phyloP scores from a whole-genome alignment of 768 basidiomycete species.

The Jaapia argillacea region DNA sequence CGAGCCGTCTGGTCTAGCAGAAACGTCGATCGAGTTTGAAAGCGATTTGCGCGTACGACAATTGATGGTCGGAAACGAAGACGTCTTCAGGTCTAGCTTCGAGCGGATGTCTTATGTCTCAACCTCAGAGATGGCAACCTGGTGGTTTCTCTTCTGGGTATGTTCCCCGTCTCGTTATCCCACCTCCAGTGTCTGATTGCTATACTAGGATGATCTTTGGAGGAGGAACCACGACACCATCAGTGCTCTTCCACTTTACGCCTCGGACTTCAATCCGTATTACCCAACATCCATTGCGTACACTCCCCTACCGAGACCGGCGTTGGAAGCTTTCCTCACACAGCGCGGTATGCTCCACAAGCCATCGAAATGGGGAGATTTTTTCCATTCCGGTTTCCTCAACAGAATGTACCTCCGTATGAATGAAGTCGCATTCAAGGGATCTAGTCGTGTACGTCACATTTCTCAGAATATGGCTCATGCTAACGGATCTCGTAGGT shows the following conservation, averaged over 20 bases:
- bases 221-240: slow-evolving; percentile 57
- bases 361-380: slow-evolving; percentile 30
- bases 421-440: slow-evolving; percentile 57
- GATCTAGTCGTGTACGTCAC: slow-evolving; percentile 33
- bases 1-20: slow-evolving; percentile 30
- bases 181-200: background rate
- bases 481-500: slow-evolving; percentile 28
- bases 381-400: slow-evolving; percentile 54
- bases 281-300: slow-evolving; percentile 68
- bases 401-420: slow-evolving; percentile 66
- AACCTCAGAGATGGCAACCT: slow-evolving; percentile 37
- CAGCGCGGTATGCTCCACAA: slow-evolving; percentile 50
- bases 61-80: slow-evolving; percentile 35
- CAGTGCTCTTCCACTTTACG: slow-evolving; percentile 33
- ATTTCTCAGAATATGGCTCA: background rate
- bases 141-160: slow-evolving; percentile 82
- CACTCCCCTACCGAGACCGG: slow-evolving; percentile 52
- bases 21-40: slow-evolving; percentile 38
- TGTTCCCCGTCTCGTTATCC: slow-evolving; percentile 9
- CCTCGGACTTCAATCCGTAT: slow-evolving; percentile 58
- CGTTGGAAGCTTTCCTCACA: slow-evolving; percentile 51
- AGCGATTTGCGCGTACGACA: slow-evolving; percentile 43
- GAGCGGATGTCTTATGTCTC: slow-evolving; percentile 43
- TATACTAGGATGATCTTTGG: slow-evolving; percentile 61
- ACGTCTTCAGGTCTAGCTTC: slow-evolving; percentile 38